Evolutionary conservation across 176 grass and related monocot genomes (phyloP), one percentile per base, ranked within the genome.

Genomic region (Aegilops tauschii): DNA sequence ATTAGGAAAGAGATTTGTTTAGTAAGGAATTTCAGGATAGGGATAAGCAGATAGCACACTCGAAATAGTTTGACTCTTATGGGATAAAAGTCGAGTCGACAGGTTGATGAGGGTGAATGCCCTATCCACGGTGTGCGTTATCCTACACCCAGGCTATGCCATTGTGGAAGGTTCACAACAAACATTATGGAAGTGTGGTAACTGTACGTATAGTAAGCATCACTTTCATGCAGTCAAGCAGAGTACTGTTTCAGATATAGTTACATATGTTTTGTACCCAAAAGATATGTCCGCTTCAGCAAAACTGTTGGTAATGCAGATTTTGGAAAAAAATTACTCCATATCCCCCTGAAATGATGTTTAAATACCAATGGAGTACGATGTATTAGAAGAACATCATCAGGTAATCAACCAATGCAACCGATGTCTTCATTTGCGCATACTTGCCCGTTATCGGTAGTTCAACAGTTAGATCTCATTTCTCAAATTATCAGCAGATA

Each of bases 271-370:
- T 82, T 54, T 61, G n/a, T 72, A 8, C 20, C 30, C 65, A 52
- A 64, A 18, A 12, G 30, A 30, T 20, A 62, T 2, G 6, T 31
- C 47, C 37, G 31, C 25, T 31, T 47, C 1, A 67, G 17, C 8
- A 36, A 14, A 76, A 42, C 35, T 59, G 76, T 42, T 29, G 32
- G 52, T 72, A 34, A 67, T 68, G 12, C 35, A 70, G 21, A 76
- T 65, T 47, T 79, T 14, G 56, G 66, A n/a, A 50, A 50, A 65
- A 28, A 9, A 42, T 28, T 5, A 28, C 37, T 65, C 62, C 50
- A 76, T 20, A 65, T 65, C 72, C 6, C 23, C 23, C 30, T n/a
- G 69, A 86, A 87, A 67, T 13, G 25, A 27, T n/a, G 84, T 73
- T 2, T 83, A 61, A 27, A 45, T 39, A 27, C 5, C 18, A 45